Base-by-base conservation (phyloP, 495 filamentous ascomycete species). In the Aspergillus mulundensis region DNA sequence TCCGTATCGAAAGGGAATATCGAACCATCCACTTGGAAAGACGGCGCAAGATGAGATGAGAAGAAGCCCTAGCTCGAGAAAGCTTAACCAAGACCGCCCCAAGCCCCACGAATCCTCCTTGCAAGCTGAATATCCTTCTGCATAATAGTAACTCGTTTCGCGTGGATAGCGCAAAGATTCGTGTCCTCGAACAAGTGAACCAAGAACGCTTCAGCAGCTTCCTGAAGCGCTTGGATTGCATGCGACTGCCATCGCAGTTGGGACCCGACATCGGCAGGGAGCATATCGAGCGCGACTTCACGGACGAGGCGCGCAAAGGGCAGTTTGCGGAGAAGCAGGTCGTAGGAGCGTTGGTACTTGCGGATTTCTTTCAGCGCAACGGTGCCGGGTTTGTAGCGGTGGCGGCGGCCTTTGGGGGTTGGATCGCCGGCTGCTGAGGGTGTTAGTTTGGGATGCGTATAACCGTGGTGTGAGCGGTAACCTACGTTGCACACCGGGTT, bases 81-180 rank as follows among this genome's bases (percentile, higher is more conserved):
- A n/a, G 18, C 48, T 70, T 66, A 84, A 14, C 84, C 84, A 43
- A 85, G 61, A 4, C 84, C 84, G 23, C 79, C 84, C 84, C 84
- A 87, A 23, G 77, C 81, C 0, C 84, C 84, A 24, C 91, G 80
- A 76, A 95, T 95, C 62, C 91, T 76, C 60, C 91, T 78, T 34
- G 91, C 91, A 46, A 96, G 78, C 67, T 95, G 91, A 42, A 96
- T 92, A 70, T 96, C 91, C 70, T 94, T 95, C 67, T 96, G 91
- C 91, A 96, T 96, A 61, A 97, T 95, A 1, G 93, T 97, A 7
- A 97, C 92, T 25, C 93, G 80, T 76, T 96, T 97, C 40, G 93
- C 93, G 68, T 97, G 93, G 25, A 97, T 88, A 16, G 93, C 93
- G 72, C 93, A 94, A 24, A 97, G 80, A 73, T 97, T 96, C 19